Conservation (phyloP, 2,329 filamentous ascomycete genomes). For the Fusarium pseudograminearum region DNA sequence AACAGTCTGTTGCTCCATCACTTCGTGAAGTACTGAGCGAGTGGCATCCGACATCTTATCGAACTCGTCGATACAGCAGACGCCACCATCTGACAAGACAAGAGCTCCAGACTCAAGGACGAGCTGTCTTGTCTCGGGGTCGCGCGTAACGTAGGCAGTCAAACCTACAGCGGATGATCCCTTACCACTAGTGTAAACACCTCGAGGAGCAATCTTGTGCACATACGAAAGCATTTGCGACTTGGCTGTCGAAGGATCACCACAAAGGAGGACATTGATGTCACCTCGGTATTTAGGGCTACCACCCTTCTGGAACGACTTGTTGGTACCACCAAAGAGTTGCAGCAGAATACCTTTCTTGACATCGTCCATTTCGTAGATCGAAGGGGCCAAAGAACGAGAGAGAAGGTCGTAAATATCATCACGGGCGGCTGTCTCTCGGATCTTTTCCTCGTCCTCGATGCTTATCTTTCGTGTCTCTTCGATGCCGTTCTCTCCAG, state of each 20-base stretch:
- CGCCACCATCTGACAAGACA: conserved; percentile 82
- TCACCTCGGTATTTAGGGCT: conserved; percentile 96
- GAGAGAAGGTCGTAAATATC: conserved; percentile 95
- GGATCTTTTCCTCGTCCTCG: conserved; percentile 92
- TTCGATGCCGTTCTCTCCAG: conserved; percentile 80
- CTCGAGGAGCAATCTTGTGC: conserved; percentile 95
- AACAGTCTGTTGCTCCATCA: conserved; percentile 90
- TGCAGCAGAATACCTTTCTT: conserved; percentile 98
- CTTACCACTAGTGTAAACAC: conserved; percentile 84
- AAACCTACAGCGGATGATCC: conserved; percentile 85
- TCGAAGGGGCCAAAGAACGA: conserved; percentile 90
- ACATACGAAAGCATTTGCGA: conserved; percentile 95
- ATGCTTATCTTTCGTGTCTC: conserved; percentile 85
- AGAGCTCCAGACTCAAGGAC: conserved; percentile 84
- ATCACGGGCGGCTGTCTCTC: conserved; percentile 78
- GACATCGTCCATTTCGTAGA: conserved; percentile 98
- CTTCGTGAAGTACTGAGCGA: conserved; percentile 85
- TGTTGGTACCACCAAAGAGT: conserved; percentile 97
- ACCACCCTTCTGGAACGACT: conserved; percentile 95
- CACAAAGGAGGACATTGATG: conserved; percentile 96
- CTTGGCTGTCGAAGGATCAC: conserved; percentile 96
- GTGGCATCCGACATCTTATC: conserved; percentile 88
- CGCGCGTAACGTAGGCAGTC: conserved; percentile 83
- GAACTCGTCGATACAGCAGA: conserved; percentile 88
- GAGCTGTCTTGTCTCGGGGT: conserved; percentile 83